Base-by-base conservation (phyloP, 2,329 filamentous ascomycete genomes). In the Aspergillus sp. region DNA sequence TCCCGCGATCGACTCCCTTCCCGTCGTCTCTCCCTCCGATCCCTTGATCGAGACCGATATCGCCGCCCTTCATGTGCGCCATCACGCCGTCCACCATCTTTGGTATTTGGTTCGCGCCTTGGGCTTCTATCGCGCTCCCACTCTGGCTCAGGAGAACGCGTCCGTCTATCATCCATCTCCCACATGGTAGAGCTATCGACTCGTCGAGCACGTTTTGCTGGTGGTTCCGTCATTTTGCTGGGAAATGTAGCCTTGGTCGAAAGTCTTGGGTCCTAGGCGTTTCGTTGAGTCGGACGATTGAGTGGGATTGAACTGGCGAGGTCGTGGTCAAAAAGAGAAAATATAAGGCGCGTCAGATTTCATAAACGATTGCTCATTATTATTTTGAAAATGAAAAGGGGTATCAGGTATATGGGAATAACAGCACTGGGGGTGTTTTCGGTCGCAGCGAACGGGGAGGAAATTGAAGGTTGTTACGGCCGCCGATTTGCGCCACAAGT, bases 141-240 rank as follows among this genome's bases (percentile, higher is more conserved):
- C 14, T 48, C 52, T 34, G 44, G 35, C 19, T 52, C 58, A 25
- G 45, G 41, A 6, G 45, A 45, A 22, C 46, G 48, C 16, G 47
- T 42, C 16, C 41, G 45, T 13, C 45, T 52, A 25, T 62, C 56
- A 32, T 58, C 55, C 35, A 53, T 49, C 40, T 81, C 76, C 72
- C 74, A 75, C 68, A 75, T 75, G 32, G 72, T 66, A 31, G 69
- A 70, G 55, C 70, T 75, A 44, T 80, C 75, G n/a, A 65, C 65
- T 29, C 65, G 58, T 37, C 67, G 64, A 13, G 66, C 52, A 31
- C 69, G 68, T 51, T 71, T 72, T 32, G 66, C 55, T 38, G 71
- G 63, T 43, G 66, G 67, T 45, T 74, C 71, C 15, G 69, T 56
- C 72, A 75, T 75, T 30, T 16, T 55, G 29, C 8, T 31, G 30